These are phyloP conservation scores for Aspergillus puulaauensis DNA, from an alignment of 2,329 filamentous ascomycete species.

Conservation along the genomic window DNA sequence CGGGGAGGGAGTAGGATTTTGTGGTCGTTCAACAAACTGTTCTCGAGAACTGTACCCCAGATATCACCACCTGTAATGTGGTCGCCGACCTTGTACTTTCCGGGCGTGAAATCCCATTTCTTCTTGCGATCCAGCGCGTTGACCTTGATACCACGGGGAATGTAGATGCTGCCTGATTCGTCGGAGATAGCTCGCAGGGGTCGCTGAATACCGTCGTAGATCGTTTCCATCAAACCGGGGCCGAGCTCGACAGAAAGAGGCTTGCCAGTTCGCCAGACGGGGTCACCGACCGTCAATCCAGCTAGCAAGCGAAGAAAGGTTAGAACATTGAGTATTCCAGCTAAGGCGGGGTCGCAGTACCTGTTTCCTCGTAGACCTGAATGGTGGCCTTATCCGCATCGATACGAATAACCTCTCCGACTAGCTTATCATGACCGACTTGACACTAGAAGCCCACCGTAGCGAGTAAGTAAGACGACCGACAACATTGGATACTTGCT, in stretches of 20 bases:
- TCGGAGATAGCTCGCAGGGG: slow-evolving; percentile 83
- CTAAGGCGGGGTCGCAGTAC: slow-evolving; percentile 46
- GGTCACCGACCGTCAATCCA: slow-evolving; percentile 93
- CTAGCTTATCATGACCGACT: slow-evolving; percentile 87
- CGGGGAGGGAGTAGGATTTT: slow-evolving; percentile 89
- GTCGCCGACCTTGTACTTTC: slow-evolving; percentile 85
- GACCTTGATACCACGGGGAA: slow-evolving; percentile 86
- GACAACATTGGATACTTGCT: neutral
- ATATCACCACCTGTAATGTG: slow-evolving; percentile 96
- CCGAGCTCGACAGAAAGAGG: slow-evolving; percentile 96
- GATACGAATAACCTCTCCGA: slow-evolving; percentile 98
- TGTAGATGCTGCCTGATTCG: slow-evolving; percentile 86
- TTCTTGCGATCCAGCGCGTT: slow-evolving; percentile 85
- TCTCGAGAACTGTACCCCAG: slow-evolving; percentile 93
- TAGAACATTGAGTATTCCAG: slow-evolving; percentile 10
- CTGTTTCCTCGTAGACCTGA: slow-evolving; percentile 98
- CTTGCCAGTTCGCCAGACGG: slow-evolving; percentile 86
- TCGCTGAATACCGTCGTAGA: slow-evolving; percentile 98
- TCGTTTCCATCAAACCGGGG: slow-evolving; percentile 95
- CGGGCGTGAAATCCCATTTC: slow-evolving; percentile 95
- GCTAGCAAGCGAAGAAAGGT: slow-evolving; percentile 45
- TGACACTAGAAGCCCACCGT: slow-evolving; percentile 61
- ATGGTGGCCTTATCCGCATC: slow-evolving; percentile 93
- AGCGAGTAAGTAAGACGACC: slow-evolving; percentile 3
- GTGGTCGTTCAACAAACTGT: slow-evolving; percentile 90